Conservation (phyloP, 2,329 filamentous ascomycete genomes). For the Stachybotrys echinatus region DNA sequence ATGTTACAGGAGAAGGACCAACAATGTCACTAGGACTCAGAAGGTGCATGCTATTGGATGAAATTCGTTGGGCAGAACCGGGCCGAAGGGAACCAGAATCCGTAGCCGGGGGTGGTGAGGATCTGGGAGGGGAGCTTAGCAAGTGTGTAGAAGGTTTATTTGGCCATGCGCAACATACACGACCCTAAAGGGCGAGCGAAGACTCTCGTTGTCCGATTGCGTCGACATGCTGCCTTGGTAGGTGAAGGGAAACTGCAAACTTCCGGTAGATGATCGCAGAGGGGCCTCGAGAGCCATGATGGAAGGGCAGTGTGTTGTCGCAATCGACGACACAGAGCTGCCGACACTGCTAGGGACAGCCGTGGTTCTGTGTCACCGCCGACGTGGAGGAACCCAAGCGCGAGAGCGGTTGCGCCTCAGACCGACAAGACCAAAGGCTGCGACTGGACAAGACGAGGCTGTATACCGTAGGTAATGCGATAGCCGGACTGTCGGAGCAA, state of each 20-base stretch:
- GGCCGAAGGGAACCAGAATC: conserved; percentile 48
- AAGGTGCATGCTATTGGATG: conserved; percentile 48
- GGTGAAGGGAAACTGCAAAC: conserved; percentile 28
- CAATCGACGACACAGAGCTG: conserved; percentile 6
- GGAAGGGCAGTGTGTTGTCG: conserved; percentile 6
- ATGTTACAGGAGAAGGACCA: conserved; percentile 79
- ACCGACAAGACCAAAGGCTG: too few species aligned
- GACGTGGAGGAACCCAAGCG: not conserved
- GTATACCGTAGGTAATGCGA: not conserved
- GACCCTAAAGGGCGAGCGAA: conserved; percentile 43
- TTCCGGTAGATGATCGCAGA: conserved; percentile 56
- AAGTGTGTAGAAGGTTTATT: not conserved
- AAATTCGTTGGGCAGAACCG: conserved; percentile 40
- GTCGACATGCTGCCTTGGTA: conserved; percentile 48
- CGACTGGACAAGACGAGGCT: not conserved
- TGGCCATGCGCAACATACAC: conserved; percentile 38
- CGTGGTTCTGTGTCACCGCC: not conserved
- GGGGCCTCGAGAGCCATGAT: conserved; percentile 43
- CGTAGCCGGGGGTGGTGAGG: conserved; percentile 27
- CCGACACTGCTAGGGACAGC: not conserved
- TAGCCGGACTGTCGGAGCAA: not conserved
- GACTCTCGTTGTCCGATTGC: conserved; percentile 45
- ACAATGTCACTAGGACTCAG: conserved; percentile 64
- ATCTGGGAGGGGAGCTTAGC: conserved; percentile 15
- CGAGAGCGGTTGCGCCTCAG: too few species aligned